These are phyloP conservation scores for Pseudophaeomoniella oleicola DNA, from an alignment of 2,329 filamentous ascomycete genomes.

Conservation along the genomic window DNA sequence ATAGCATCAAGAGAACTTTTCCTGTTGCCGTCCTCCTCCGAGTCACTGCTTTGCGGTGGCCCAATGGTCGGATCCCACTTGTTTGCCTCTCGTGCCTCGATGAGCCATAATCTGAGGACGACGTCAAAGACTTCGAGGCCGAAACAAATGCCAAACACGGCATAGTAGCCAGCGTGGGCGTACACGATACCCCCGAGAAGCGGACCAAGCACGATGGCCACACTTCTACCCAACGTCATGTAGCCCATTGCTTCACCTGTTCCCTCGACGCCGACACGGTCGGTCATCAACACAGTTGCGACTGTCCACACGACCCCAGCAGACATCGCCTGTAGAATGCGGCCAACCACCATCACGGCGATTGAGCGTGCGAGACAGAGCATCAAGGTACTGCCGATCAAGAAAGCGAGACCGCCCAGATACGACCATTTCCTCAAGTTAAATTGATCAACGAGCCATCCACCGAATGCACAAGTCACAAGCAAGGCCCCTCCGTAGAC, in stretches of 20 bases:
- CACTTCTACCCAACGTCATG: slow-evolving; percentile 47
- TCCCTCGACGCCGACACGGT: slow-evolving; percentile 48
- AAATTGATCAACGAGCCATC: neutral
- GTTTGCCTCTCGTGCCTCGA: slow-evolving; percentile 41
- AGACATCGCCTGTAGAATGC: slow-evolving; percentile 53
- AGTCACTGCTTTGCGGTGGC: slow-evolving; percentile 4
- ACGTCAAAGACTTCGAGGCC: slow-evolving; percentile 38
- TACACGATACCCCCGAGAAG: slow-evolving; percentile 59
- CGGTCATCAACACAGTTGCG: slow-evolving; percentile 55
- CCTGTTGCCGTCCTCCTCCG: too few species aligned
- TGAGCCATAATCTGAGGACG: slow-evolving; percentile 36
- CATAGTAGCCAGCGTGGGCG: slow-evolving; percentile 29
- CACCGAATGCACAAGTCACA: neutral
- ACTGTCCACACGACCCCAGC: slow-evolving; percentile 64
- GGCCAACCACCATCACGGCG: slow-evolving; percentile 46
- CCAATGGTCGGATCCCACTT: slow-evolving; percentile 30
- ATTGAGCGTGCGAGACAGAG: slow-evolving; percentile 51
- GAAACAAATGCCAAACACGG: slow-evolving; percentile 23
- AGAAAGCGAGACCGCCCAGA: slow-evolving; percentile 3
- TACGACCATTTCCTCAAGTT: slow-evolving; percentile 3
- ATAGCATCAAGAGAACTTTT: too few species aligned
- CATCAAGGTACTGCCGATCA: slow-evolving; percentile 41
- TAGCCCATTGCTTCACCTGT: slow-evolving; percentile 49
- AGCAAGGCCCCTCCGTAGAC: slow-evolving; percentile 6
- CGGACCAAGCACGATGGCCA: slow-evolving; percentile 51